phyloP scores from a whole-genome alignment of 108 stramenopile genomes.

The Bacterosira constricta region DNA sequence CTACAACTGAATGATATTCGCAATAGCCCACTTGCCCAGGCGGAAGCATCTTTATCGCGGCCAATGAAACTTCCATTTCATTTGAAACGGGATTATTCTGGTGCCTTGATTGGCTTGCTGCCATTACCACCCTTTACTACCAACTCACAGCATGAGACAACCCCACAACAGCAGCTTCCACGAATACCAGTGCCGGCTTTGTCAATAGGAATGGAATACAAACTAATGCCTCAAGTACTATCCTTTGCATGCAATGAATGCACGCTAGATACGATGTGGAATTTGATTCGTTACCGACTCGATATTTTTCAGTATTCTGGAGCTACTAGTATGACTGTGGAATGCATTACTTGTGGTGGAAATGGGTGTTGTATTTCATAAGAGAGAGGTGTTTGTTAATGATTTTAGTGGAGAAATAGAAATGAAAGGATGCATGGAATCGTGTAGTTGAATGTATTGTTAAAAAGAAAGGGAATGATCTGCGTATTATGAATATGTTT shows the following conservation, averaged over 20 bases:
- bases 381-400: too few relatives aligned
- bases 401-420: too few relatives aligned
- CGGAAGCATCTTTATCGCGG: neutral
- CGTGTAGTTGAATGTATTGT: too few relatives aligned
- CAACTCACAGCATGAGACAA: too few relatives aligned
- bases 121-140: neutral
- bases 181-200: too few relatives aligned
- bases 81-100: slow-evolving; percentile 21
- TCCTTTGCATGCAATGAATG: slow-evolving; percentile 11
- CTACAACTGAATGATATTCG: slow-evolving; percentile 8
- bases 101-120: slow-evolving; percentile 25
- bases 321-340: too few relatives aligned
- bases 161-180: too few relatives aligned
- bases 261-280: slow-evolving; percentile 17
- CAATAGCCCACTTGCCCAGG: neutral
- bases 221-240: slow-evolving; percentile 11
- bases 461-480: too few relatives aligned
- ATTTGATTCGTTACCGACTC: slow-evolving; percentile 26
- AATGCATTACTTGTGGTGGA: too few relatives aligned
- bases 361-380: too few relatives aligned
- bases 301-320: slow-evolving; percentile 21
- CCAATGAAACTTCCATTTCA: slow-evolving; percentile 11
- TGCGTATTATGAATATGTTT: too few relatives aligned
- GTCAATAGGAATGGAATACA: slow-evolving; percentile 9
- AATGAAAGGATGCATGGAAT: too few relatives aligned